Evolutionary conservation across 495 filamentous ascomycete species (phyloP).

Genomic region (Astrocystis sublimbata): DNA sequence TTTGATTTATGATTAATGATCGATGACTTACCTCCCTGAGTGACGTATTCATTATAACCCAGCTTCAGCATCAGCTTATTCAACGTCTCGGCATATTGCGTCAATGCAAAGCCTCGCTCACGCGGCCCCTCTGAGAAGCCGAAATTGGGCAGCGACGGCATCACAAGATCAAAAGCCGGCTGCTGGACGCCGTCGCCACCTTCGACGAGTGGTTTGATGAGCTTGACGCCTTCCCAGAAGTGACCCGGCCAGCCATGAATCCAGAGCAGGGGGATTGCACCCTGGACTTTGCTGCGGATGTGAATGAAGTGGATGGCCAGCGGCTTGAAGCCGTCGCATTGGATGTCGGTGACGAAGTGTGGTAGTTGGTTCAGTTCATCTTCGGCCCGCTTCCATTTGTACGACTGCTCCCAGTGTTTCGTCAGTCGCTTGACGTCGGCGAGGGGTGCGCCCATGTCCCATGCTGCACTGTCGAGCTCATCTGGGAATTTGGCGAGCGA

Average conservation of each 20-base stretch:
- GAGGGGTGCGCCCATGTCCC: slow-evolving; percentile 48
- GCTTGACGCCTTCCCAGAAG: slow-evolving; percentile 65
- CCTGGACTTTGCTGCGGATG: slow-evolving; percentile 48
- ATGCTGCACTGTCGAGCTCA: slow-evolving; percentile 34
- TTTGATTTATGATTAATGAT: slow-evolving; percentile 13
- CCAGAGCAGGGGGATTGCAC: slow-evolving; percentile 59
- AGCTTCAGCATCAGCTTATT: slow-evolving; percentile 67
- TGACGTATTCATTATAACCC: slow-evolving; percentile 64
- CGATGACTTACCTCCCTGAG: slow-evolving; percentile 41
- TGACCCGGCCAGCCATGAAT: slow-evolving; percentile 68
- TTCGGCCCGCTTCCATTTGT: slow-evolving; percentile 51
- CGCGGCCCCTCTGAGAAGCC: slow-evolving; percentile 59
- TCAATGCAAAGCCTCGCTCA: slow-evolving; percentile 56
- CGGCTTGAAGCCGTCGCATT: slow-evolving; percentile 46
- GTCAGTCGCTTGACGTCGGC: slow-evolving; percentile 53
- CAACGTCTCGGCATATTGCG: slow-evolving; percentile 60
- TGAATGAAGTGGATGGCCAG: slow-evolving; percentile 58
- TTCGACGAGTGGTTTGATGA: slow-evolving; percentile 57
- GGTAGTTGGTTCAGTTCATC: slow-evolving; percentile 54
- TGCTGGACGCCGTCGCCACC: slow-evolving; percentile 39
- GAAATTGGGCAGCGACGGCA: slow-evolving; percentile 67
- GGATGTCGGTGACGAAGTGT: slow-evolving; percentile 55
- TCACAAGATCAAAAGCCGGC: slow-evolving; percentile 66
- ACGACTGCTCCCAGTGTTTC: slow-evolving; percentile 50
- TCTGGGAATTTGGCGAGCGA: slow-evolving; percentile 37